Base-by-base conservation (phyloP, 2,329 filamentous ascomycete genomes). In the Penicillium sp. region DNA sequence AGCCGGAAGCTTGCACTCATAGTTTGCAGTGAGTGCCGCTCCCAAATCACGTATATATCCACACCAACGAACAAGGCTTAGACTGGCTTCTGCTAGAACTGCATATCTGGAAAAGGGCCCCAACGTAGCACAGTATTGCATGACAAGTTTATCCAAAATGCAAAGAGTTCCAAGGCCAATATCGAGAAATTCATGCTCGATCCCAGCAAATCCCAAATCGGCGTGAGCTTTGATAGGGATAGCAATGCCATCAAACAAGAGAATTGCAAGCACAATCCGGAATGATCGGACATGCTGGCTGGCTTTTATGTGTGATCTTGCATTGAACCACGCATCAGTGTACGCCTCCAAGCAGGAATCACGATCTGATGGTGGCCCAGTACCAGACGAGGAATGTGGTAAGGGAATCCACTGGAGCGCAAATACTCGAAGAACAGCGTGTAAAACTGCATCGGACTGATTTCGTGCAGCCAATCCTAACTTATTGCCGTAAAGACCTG, bases 1-100 rank as follows among this genome's bases (percentile, higher is more conserved):
- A 3, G 26, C 5, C 14, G 60, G 58, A 22, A 68, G 44, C 37
- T 50, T 64, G 31, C 63, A 67, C 22, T 50, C 33, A 6, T 58
- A 54, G 37, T 61, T 27, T 22, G 46, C 55, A 16, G 59, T 56
- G 4, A 68, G 57, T 16, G 61, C 61, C 29, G 64, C 66, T 11
- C 65, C 66, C 10, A 61, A 65, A 35, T 68, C 65, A 16, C 66
- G 66, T 29, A 68, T 59, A 51, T 67, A 68, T 1, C 49, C 63
- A 51, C 63, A 59, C 66, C 65, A 67, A 6, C 61, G 61, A 19
- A 65, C 33, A 29, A 67, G 41, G 24, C 47, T 60, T 26, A 68
- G 47, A 16, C 65, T 63, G 21, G 64, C 53, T 10, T 67, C 61
- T n/a, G 59, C 47, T 13, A 67, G 56, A 19, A 43, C 39, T 8